A percentile compares a stretch with the other conserved stretches of the same genome.
phyloP scores from a whole-genome alignment of 257 asterid genomes.

The Lycium barbarum region DNA sequence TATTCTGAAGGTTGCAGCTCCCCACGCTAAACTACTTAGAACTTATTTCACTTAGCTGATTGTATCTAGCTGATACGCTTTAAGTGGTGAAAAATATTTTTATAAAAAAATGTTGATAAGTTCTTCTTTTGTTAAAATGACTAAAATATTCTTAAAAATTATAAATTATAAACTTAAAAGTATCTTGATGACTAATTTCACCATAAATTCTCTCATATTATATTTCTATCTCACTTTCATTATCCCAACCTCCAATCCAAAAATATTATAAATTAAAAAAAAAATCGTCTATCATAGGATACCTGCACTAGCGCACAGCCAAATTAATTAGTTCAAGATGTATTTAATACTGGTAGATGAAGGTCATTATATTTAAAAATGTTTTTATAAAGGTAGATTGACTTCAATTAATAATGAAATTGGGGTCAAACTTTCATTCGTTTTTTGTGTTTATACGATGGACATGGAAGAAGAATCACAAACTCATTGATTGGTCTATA shows the following conservation, averaged over 20 bases:
- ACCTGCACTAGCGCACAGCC: not conserved
- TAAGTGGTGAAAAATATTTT: too few species aligned
- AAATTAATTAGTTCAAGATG: not conserved
- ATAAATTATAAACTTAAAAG: too few species aligned
- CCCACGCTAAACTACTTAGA: not conserved
- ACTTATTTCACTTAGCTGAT: too few species aligned
- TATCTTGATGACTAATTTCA: too few species aligned
- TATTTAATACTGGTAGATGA: not conserved
- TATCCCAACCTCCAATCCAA: not conserved
- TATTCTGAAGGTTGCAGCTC: not conserved
- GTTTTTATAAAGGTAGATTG: not conserved
- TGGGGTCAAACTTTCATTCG: not conserved
- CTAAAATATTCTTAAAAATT: too few species aligned
- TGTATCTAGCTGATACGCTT: too few species aligned
- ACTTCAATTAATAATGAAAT: not conserved
- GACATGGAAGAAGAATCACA: not conserved
- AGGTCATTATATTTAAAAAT: not conserved
- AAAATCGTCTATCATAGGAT: not conserved
- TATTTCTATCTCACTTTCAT: not conserved
- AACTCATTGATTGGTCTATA: not conserved
- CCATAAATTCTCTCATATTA: not conserved
- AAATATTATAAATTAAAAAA: too few species aligned
- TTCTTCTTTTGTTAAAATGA: too few species aligned
- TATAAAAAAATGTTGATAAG: too few species aligned
- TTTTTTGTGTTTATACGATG: not conserved